A percentile compares a stretch with the other conserved stretches of the same genome.
phyloP scores from a whole-genome alignment of 2,329 filamentous ascomycete species.

The Penicillium olsonii region DNA sequence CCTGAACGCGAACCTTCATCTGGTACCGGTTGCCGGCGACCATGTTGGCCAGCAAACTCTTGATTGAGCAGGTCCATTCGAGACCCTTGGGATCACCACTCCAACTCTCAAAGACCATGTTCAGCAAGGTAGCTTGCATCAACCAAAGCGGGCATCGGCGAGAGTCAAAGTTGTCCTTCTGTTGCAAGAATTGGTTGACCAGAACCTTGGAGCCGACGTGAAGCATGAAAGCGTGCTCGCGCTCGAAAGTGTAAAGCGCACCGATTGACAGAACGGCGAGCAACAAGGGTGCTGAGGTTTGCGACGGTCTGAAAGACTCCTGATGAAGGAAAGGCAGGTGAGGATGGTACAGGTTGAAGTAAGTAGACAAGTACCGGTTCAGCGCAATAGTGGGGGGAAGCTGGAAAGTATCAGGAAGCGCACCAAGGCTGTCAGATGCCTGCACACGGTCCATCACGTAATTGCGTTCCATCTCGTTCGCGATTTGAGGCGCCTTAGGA shows the following conservation, averaged over 20 bases:
- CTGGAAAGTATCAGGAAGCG: constrained; percentile 85
- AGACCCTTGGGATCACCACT: constrained; percentile 96
- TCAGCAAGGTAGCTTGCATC: constrained; percentile 94
- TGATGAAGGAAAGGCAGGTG: constrained; percentile 95
- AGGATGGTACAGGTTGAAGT: constrained; percentile 96
- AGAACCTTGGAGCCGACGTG: constrained; percentile 97
- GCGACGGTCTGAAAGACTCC: constrained; percentile 79
- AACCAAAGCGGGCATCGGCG: constrained; percentile 97
- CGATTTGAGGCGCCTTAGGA: constrained; percentile 75
- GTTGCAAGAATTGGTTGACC: constrained; percentile 94
- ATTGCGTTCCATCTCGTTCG: constrained; percentile 80
- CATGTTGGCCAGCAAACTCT: constrained; percentile 97
- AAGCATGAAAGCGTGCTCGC: constrained; percentile 94
- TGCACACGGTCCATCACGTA: constrained; percentile 85
- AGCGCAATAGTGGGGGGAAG: constrained; percentile 77
- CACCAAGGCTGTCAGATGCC: constrained; percentile 74
- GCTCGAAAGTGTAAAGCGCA: constrained; percentile 93
- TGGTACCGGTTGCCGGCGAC: constrained; percentile 97
- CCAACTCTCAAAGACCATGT: constrained; percentile 99
- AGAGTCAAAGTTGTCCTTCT: constrained; percentile 98
- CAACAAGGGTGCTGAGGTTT: constrained; percentile 78
- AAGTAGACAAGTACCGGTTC: constrained; percentile 91
- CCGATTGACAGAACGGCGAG: constrained; percentile 92
- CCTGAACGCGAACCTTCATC: constrained; percentile 87
- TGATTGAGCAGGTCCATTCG: constrained; percentile 98